phyloP scores from a whole-genome alignment of 306 rosid genomes.

The Luffa aegyptiaca region DNA sequence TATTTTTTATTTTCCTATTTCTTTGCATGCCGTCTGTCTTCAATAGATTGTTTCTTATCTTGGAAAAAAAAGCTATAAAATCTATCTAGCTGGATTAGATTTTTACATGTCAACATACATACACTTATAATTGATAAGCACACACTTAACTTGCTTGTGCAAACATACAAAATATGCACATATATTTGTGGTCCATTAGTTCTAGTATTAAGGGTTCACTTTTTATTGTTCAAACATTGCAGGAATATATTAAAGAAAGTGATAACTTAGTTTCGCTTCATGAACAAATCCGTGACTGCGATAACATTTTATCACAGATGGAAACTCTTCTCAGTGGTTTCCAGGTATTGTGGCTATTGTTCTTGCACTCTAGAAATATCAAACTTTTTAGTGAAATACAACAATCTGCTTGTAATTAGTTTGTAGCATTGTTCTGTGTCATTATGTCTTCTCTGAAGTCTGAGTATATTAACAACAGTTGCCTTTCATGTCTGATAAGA shows the following conservation, averaged over 20 bases:
- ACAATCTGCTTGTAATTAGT: neutral
- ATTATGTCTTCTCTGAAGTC: neutral
- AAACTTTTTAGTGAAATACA: neutral
- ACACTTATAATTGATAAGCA: neutral
- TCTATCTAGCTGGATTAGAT: neutral
- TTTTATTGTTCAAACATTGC: constrained; percentile 21
- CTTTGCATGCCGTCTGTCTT: neutral
- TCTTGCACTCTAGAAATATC: neutral
- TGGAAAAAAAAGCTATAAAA: neutral
- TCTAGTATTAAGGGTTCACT: neutral
- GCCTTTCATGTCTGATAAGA: neutral
- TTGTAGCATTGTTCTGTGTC: neutral
- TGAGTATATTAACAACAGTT: neutral
- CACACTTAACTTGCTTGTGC: neutral
- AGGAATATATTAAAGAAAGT: constrained; percentile 91
- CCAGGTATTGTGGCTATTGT: constrained; percentile 41
- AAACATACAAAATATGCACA: neutral
- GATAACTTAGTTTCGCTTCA: constrained; percentile 95
- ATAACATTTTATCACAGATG: constrained; percentile 91
- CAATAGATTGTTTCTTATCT: neutral
- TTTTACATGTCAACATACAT: neutral
- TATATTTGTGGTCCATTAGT: neutral
- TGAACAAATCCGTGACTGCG: constrained; percentile 95
- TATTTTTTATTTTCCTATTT: neutral
- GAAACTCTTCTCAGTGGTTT: constrained; percentile 93